Base-by-base conservation (phyloP, 2,329 filamentous ascomycete genomes). In the Epichloe amarillans region DNA sequence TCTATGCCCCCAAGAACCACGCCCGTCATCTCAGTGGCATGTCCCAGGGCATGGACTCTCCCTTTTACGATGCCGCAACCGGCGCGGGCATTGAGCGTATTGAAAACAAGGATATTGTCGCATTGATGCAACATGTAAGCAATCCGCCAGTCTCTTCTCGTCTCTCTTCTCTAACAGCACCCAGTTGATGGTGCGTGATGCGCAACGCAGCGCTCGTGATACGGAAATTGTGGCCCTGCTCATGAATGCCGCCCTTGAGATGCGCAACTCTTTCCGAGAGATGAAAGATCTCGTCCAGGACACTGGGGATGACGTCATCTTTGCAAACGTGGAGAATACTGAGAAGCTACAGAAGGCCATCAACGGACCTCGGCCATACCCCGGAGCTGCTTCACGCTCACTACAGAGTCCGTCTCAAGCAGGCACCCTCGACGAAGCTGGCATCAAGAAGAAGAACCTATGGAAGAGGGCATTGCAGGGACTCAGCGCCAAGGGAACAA, bases 171-270 rank as follows among this genome's bases (percentile, higher is more conserved):
- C 62, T 69, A 59, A 69, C 52, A 41, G 8, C 40, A 53, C 49
- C 37, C 50, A 84, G 79, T 82, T 98, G 55, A 97, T 94, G 64
- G 93, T 97, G 55, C 85, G 93, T 37, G 93, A 98, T 69, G 93
- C 91, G 40, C 91, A 97, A 69, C 84, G 93, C 53, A 97, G 93
- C 67, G 93, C 93, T 44, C 81, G 93, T 43, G 93, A 98, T 61
- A 97, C 93, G 0, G 93, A 98, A 67, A 96, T 98, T 50, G 74
- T 98, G 17, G 88, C 96, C 45, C 91, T 93, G 0, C 79, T 98
- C 35, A 93, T 98, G 54, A 84, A 91, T 53, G 90, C 89, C 50
- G 91, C 93, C 4, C 84, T 93, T 12, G 93, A 98, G 68, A 97
- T 97, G 90, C 88, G 91, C 56, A 94, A 87, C 58, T 94, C 88